Percentiles rank a stretch among this genome's conserved stretches.
phyloP scores from a whole-genome alignment of 179 eudicot species.

The Beta macrorhiza region DNA sequence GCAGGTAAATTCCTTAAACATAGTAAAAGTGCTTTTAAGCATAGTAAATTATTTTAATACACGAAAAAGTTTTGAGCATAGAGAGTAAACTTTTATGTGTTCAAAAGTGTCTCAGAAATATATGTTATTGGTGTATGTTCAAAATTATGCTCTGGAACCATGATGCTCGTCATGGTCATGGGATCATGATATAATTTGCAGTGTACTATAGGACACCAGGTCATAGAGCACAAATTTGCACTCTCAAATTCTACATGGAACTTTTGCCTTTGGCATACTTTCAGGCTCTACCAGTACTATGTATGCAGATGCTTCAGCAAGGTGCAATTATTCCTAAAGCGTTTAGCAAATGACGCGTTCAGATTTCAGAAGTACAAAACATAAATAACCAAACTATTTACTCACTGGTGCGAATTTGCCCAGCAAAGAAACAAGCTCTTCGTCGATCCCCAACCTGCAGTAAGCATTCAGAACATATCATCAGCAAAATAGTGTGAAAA shows the following conservation, averaged over 20 bases:
- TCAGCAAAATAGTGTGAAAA: neutral
- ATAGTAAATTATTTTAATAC: no score
- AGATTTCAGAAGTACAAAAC: slow-evolving; percentile 8
- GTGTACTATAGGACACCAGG: neutral
- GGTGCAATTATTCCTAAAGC: neutral
- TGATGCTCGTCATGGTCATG: no score
- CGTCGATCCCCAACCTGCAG: slow-evolving; percentile 90
- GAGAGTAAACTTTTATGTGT: no score
- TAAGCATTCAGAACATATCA: slow-evolving; percentile 8
- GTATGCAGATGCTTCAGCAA: neutral
- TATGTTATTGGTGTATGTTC: no score
- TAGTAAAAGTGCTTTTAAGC: no score
- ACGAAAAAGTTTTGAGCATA: no score
- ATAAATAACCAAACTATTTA: slow-evolving; percentile 7
- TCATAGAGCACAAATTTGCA: neutral
- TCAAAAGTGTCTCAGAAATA: no score
- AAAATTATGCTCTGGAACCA: no score
- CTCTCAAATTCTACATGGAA: neutral
- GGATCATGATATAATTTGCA: no score
- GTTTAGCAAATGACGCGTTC: neutral
- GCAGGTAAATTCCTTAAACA: no score
- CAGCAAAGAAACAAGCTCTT: slow-evolving; percentile 85
- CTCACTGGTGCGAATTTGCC: slow-evolving; percentile 81
- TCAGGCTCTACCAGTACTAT: no score
- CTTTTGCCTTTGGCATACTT: neutral